Conservation (phyloP, 306 rosid genomes). For the Mimosa pudica region DNA sequence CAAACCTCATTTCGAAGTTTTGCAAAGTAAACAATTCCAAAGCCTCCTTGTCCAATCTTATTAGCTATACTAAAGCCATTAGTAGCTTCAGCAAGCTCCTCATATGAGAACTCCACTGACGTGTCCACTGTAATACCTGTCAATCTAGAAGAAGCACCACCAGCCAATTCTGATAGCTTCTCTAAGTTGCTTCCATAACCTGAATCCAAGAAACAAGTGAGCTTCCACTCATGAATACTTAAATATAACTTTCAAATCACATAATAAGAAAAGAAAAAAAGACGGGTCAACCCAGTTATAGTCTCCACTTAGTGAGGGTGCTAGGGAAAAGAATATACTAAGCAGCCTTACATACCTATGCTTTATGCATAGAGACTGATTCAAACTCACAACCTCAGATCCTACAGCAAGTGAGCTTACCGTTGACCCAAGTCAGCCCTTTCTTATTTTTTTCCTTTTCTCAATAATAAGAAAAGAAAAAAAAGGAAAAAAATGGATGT, state of each 20-base stretch:
- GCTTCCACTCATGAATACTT: neutral
- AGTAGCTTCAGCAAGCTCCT: constrained; percentile 73
- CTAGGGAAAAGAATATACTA: too few species aligned
- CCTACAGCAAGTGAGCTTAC: too few species aligned
- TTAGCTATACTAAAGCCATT: constrained; percentile 48
- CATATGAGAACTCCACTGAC: constrained; percentile 78
- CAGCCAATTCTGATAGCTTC: constrained; percentile 46
- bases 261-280: neutral
- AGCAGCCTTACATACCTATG: too few species aligned
- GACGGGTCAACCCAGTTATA: too few species aligned
- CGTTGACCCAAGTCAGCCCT: too few species aligned
- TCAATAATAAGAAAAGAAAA: too few species aligned
- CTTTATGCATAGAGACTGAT: too few species aligned
- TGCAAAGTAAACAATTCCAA: constrained; percentile 72
- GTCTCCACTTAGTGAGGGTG: too few species aligned
- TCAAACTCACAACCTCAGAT: too few species aligned
- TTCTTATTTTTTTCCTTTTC: too few species aligned
- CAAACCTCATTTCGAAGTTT: constrained; percentile 77
- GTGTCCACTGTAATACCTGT: constrained; percentile 66
- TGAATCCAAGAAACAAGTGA: constrained; percentile 30
- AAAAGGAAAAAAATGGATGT: neutral
- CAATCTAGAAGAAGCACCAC: constrained; percentile 46
- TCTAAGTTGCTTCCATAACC: constrained; percentile 50
- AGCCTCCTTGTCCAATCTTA: constrained; percentile 79
- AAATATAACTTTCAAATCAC: neutral